These are phyloP conservation scores for Mucor velutinosus DNA, from an alignment of 371 early-diverging fungal species.

Conservation along the genomic window DNA sequence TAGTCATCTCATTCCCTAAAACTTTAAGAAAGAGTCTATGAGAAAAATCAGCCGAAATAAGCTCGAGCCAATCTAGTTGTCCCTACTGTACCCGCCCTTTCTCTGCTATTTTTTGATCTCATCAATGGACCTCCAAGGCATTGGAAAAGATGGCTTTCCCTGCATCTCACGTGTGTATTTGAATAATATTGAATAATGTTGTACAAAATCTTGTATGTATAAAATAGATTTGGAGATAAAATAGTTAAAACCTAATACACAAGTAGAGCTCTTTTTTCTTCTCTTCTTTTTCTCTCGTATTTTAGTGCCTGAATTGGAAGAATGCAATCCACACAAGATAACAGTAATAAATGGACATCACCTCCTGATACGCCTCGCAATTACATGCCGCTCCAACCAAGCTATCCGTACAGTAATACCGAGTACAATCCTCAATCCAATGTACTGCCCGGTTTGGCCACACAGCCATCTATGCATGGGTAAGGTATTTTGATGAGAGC, in stretches of 20 bases:
- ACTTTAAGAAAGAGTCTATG: background rate
- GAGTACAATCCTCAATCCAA: slow-evolving; percentile 11
- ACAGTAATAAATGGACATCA: slow-evolving; percentile 30
- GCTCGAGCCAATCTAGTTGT: slow-evolving; percentile 3
- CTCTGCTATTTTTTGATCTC: slow-evolving; percentile 14
- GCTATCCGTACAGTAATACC: slow-evolving; percentile 22
- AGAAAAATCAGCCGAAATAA: slow-evolving; percentile 1
- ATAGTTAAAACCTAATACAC: background rate
- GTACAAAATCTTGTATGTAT: slow-evolving; percentile 12
- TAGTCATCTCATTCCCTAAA: background rate
- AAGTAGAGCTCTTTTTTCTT: background rate
- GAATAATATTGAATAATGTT: slow-evolving; percentile 6
- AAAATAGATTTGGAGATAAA: background rate
- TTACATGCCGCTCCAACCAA: slow-evolving; percentile 29
- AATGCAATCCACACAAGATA: slow-evolving; percentile 13
- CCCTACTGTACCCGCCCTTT: background rate
- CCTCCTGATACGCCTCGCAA: slow-evolving; percentile 30
- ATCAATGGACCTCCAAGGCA: background rate
- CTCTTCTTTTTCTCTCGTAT: slow-evolving; percentile 1
- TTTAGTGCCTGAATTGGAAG: slow-evolving; percentile 1
- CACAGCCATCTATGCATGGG: slow-evolving; percentile 26
- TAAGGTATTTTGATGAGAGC: slow-evolving; percentile 12
- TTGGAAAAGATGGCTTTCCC: background rate
- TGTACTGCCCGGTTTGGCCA: slow-evolving; percentile 24
- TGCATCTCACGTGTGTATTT: slow-evolving; percentile 15